Percentiles rank a stretch among this genome's conserved stretches.
These are phyloP conservation scores for Xylariaceae sp. DNA, from an alignment of 2,329 filamentous ascomycete genomes.

Conservation along the genomic window DNA sequence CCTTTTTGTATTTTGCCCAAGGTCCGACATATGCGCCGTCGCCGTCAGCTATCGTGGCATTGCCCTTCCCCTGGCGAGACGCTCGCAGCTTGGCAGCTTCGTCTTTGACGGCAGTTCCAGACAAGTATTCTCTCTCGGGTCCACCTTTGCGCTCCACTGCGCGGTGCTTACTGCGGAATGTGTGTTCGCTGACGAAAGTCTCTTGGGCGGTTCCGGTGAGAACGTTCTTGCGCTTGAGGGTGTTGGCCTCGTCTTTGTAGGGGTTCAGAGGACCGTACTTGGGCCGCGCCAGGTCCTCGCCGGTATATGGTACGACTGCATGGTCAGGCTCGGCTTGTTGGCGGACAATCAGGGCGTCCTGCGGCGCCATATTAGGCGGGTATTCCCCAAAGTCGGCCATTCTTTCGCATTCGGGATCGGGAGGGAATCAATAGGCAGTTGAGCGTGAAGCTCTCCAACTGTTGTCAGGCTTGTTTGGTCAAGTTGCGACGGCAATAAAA, in stretches of 20 bases:
- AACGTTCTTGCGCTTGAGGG: slow-evolving; percentile 72
- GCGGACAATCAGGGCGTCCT: slow-evolving; percentile 59
- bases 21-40: slow-evolving; percentile 87
- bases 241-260: slow-evolving; percentile 59
- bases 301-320: slow-evolving; percentile 62
- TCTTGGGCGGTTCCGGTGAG: slow-evolving; percentile 85
- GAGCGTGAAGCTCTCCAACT: too few relatives aligned
- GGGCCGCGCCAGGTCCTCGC: slow-evolving; percentile 65
- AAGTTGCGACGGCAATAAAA: not conserved
- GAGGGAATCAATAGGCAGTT: too few relatives aligned
- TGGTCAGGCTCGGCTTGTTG: slow-evolving; percentile 53
- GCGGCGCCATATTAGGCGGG: slow-evolving; percentile 61
- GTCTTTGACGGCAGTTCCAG: slow-evolving; percentile 60
- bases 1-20: slow-evolving; percentile 79
- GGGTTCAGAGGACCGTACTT: slow-evolving; percentile 69
- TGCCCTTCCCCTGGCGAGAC: slow-evolving; percentile 81
- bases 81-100: slow-evolving; percentile 62
- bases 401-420: not conserved
- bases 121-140: slow-evolving; percentile 51
- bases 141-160: slow-evolving; percentile 68
- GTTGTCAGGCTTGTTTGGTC: not conserved
- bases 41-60: slow-evolving; percentile 79
- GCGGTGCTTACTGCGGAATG: slow-evolving; percentile 82
- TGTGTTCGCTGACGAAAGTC: slow-evolving; percentile 83
- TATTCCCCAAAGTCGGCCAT: slow-evolving; percentile 63